phyloP scores from a whole-genome alignment of 257 asterid species.

The Solanum pinnatisectum region DNA sequence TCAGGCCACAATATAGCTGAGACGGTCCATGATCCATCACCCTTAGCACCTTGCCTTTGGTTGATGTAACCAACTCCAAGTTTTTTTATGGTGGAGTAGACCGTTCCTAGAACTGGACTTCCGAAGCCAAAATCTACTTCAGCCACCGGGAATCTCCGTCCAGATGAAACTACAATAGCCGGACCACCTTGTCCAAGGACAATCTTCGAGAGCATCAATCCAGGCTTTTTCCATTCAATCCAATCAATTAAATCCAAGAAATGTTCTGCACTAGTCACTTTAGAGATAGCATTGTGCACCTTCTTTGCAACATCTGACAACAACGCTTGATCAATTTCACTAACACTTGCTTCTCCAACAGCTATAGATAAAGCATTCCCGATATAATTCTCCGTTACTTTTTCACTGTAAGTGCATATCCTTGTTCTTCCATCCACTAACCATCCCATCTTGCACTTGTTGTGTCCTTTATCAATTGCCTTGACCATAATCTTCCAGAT shows the following conservation, averaged over 20 bases:
- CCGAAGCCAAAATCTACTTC: constrained; percentile 61
- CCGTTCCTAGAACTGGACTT: constrained; percentile 44
- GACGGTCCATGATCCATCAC: constrained; percentile 51
- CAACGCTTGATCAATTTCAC: constrained; percentile 13
- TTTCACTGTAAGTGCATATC: constrained; percentile 2
- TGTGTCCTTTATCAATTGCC: constrained; percentile 13
- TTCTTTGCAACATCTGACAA: constrained; percentile 20
- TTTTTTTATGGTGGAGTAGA: constrained; percentile 35
- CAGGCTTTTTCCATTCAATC: constrained; percentile 56
- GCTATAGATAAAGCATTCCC: constrained; percentile 42
- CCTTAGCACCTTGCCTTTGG: constrained; percentile 36
- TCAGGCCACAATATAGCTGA: constrained; percentile 54
- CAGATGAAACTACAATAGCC: constrained; percentile 38
- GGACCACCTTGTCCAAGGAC: constrained; percentile 42
- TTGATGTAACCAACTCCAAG: constrained; percentile 58
- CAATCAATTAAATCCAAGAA: constrained; percentile 50
- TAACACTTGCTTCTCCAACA: constrained; percentile 21
- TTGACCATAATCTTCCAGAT: constrained; percentile 46
- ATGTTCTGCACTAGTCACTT: constrained; percentile 31
- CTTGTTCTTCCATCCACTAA: constrained; percentile 42
- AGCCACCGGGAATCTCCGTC: constrained; percentile 45
- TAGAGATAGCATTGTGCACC: constrained; percentile 24
- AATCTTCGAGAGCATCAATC: constrained; percentile 38
- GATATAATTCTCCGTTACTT: constrained; percentile 28
- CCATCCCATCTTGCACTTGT: constrained; percentile 48